These are phyloP conservation scores for Berkeleyomyces rouxiae DNA, from an alignment of 2,329 filamentous ascomycete species.

Conservation along the genomic window DNA sequence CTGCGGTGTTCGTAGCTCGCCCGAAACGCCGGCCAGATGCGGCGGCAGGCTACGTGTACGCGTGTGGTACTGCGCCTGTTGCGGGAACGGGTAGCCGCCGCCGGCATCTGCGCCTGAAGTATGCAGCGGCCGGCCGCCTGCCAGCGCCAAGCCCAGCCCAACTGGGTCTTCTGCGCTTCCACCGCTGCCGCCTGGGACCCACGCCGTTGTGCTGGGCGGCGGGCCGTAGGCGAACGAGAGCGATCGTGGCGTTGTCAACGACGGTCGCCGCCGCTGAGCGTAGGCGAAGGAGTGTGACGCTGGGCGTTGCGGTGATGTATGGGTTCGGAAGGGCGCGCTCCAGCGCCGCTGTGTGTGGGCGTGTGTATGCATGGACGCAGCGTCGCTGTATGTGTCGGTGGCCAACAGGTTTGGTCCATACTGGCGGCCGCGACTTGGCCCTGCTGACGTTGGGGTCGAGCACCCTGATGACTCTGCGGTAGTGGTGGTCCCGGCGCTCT, in stretches of 20 bases:
- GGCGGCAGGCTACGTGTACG: conserved; percentile 10
- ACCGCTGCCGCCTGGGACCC: neutral
- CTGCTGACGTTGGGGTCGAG: neutral
- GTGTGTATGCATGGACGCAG: neutral
- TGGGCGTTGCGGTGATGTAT: neutral
- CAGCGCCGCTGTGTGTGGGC: neutral
- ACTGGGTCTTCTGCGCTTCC: neutral
- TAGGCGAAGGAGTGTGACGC: conserved; percentile 12
- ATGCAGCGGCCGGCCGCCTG: neutral
- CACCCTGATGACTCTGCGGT: neutral
- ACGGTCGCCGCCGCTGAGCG: conserved; percentile 7
- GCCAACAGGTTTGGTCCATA: neutral
- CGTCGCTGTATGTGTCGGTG: neutral
- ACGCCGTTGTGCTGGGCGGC: neutral
- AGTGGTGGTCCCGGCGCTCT: neutral
- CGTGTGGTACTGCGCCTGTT: neutral
- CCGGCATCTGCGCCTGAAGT: neutral
- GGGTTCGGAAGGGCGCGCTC: conserved; percentile 3
- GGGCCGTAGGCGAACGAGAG: conserved; percentile 11
- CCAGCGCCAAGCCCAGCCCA: neutral
- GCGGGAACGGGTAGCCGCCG: neutral
- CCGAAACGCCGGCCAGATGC: conserved; percentile 7
- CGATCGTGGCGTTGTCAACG: conserved; percentile 9
- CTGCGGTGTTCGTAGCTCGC: conserved; percentile 9
- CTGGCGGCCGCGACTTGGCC: neutral